Percentiles rank a stretch among this genome's conserved stretches.
These are phyloP conservation scores for Coemansia sp. DNA, from an alignment of 192 early-diverging fungal species.

Conservation along the genomic window DNA sequence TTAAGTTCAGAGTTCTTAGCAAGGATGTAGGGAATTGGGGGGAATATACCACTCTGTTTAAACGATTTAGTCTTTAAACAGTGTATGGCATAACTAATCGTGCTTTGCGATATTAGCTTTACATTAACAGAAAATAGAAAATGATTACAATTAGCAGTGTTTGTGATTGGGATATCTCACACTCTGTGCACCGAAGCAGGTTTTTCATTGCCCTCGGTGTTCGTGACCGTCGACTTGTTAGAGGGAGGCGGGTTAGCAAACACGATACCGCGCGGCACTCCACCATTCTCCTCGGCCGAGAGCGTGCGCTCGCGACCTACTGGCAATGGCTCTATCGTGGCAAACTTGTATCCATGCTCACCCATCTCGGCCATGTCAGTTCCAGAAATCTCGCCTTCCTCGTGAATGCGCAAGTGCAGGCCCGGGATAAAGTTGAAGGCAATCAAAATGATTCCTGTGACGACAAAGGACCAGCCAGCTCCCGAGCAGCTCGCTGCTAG, in stretches of 20 bases:
- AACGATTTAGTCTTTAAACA: no score
- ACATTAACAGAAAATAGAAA: background rate
- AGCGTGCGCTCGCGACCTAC: constrained; percentile 16
- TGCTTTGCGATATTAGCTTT: no score
- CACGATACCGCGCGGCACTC: background rate
- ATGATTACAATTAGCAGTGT: background rate
- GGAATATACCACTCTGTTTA: no score
- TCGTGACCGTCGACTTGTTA: constrained; percentile 18
- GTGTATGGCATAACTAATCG: no score
- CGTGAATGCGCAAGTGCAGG: constrained; percentile 72
- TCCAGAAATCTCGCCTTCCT: constrained; percentile 70
- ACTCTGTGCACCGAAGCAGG: background rate
- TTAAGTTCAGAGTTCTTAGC: no score
- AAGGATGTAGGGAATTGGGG: no score
- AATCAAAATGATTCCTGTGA: constrained; percentile 70
- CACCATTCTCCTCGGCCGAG: constrained; percentile 25
- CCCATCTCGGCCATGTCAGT: constrained; percentile 85
- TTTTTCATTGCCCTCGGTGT: constrained; percentile 21
- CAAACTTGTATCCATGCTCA: constrained; percentile 60
- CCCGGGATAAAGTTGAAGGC: constrained; percentile 73
- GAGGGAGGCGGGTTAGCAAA: constrained; percentile 4
- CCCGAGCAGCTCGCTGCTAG: constrained; percentile 68
- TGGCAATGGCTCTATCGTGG: constrained; percentile 26
- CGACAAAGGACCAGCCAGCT: constrained; percentile 72
- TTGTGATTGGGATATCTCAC: background rate